Conservation (phyloP, 169 alveolate species). For the Ichthyophthirius multifiliis region DNA sequence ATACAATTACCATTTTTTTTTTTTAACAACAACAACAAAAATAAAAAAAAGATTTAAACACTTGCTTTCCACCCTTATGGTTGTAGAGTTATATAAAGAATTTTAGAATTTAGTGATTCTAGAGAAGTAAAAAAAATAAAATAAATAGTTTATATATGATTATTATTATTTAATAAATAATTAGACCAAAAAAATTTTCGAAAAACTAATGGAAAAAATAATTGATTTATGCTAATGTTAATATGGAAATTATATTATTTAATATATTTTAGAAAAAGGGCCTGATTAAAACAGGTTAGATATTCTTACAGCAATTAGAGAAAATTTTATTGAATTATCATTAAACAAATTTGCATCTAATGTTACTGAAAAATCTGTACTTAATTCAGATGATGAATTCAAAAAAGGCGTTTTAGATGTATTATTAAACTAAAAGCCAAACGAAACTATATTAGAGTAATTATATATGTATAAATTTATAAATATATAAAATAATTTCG, state of each 20-base stretch:
- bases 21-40: background rate
- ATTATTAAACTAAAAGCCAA: background rate
- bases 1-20: background rate
- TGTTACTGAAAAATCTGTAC: conserved; percentile 11
- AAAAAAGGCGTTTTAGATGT: background rate
- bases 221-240: conserved; percentile 14
- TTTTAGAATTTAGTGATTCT: conserved; percentile 18
- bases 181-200: conserved; percentile 22
- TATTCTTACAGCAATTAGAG: background rate
- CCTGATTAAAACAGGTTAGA: background rate
- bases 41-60: background rate
- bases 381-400: background rate
- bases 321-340: conserved; percentile 17
- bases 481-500: background rate
- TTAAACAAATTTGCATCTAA: conserved; percentile 32
- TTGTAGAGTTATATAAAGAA: conserved; percentile 34
- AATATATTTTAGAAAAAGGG: conserved; percentile 20
- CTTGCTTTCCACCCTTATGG: conserved; percentile 32
- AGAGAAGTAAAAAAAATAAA: background rate
- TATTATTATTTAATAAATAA: background rate
- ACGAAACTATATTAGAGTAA: background rate
- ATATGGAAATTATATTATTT: conserved; percentile 33
- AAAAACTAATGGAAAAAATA: conserved; percentile 4
- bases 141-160: background rate
- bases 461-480: background rate